phyloP scores from a whole-genome alignment of 2,329 filamentous ascomycete species.

The Aspergillus sp. region DNA sequence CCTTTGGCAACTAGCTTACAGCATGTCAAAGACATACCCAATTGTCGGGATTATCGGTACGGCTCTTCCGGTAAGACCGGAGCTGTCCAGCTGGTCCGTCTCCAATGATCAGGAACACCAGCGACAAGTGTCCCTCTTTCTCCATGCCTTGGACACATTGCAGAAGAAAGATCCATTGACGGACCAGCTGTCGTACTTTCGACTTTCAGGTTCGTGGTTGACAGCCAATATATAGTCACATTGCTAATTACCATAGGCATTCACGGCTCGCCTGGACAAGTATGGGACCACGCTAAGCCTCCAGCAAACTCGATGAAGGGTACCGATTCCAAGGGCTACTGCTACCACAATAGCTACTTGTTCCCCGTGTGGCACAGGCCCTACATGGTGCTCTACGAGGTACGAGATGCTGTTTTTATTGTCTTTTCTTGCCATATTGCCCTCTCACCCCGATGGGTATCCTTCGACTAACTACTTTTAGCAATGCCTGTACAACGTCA shows the following conservation, averaged over 20 bases:
- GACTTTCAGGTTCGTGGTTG: background rate
- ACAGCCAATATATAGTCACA: background rate
- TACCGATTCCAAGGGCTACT: slow-evolving; percentile 56
- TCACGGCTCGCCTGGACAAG: background rate
- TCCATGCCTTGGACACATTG: too few relatives aligned
- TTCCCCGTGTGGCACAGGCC: slow-evolving; percentile 81
- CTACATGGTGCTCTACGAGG: slow-evolving; percentile 60
- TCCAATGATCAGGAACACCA: too few relatives aligned
- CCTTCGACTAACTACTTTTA: background rate
- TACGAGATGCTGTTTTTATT: slow-evolving; percentile 1
- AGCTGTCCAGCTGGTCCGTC: too few relatives aligned
- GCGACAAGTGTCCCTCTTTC: too few relatives aligned
- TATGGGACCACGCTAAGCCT: background rate
- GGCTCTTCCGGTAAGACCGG: too few relatives aligned
- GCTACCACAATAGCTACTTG: slow-evolving; percentile 65
- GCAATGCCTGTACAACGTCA: background rate
- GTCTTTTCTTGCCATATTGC: too few relatives aligned
- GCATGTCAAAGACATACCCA: too few relatives aligned
- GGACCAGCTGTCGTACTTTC: background rate
- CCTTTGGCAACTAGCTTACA: too few relatives aligned
- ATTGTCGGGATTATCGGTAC: too few relatives aligned
- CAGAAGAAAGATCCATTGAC: too few relatives aligned
- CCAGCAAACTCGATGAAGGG: background rate
- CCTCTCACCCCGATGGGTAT: background rate
- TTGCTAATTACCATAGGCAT: background rate